Conservation (phyloP, 1,139 yeast genomes). For the Protomyces lactucae-debilis region DNA sequence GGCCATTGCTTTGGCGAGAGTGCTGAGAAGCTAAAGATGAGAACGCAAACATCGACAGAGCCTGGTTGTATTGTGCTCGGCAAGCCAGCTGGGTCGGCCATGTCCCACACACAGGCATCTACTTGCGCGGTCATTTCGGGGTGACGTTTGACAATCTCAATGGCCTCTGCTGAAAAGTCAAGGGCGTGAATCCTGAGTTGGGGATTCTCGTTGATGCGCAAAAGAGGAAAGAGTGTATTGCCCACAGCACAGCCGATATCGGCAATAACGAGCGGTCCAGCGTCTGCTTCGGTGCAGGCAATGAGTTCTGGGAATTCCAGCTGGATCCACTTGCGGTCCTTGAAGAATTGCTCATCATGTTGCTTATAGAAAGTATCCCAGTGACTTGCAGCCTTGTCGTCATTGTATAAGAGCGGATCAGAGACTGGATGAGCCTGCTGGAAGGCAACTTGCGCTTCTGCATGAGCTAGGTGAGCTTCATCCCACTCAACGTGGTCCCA, state of each 20-base stretch:
- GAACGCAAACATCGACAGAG: conserved; percentile 82
- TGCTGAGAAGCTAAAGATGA: conserved; percentile 92
- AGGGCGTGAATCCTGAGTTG: conserved; percentile 72
- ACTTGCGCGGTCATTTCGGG: conserved; percentile 61
- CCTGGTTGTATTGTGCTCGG: conserved; percentile 80
- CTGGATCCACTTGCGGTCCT: conserved; percentile 92
- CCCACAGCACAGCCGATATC: conserved; percentile 99
- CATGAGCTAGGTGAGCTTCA: conserved; percentile 73
- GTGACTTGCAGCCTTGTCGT: conserved; percentile 74
- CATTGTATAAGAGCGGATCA: conserved; percentile 51
- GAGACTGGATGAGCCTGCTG: conserved; percentile 78
- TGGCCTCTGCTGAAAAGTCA: conserved; percentile 87
- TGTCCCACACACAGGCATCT: conserved; percentile 90
- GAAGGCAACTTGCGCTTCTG: conserved; percentile 64
- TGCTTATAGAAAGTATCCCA: conserved; percentile 94
- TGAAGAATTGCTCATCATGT: conserved; percentile 87
- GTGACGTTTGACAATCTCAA: conserved; percentile 67
- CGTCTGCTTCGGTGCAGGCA: conserved; percentile 49
- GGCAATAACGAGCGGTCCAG: conserved; percentile 66
- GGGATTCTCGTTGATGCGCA: conserved; percentile 76
- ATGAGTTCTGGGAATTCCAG: conserved; percentile 86
- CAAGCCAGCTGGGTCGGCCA: conserved; percentile 65
- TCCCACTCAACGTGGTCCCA: conserved; percentile 99
- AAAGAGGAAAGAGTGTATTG: conserved; percentile 85
- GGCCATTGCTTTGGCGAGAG: conserved; percentile 89